Conservation (phyloP, 192 early-diverging fungal species). For the Coemansia sp. region DNA sequence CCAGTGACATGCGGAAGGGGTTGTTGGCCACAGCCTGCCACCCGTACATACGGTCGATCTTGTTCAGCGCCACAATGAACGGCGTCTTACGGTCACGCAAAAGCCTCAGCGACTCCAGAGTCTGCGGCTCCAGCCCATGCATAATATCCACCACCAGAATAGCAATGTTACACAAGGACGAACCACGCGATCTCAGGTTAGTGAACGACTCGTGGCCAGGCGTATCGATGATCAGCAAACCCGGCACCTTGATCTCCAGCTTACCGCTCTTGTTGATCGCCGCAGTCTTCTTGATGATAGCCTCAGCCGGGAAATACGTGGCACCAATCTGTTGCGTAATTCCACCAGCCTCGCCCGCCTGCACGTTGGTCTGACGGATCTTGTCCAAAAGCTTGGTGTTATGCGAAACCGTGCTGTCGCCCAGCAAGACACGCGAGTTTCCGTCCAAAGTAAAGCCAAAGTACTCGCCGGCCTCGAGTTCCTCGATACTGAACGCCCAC, state of each 20-base stretch:
- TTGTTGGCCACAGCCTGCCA: conserved; percentile 87
- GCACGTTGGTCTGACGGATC: conserved; percentile 99
- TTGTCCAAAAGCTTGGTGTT: conserved; percentile 98
- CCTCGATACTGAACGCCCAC: conserved; percentile 46
- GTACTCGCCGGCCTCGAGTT: conserved; percentile 44
- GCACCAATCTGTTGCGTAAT: conserved; percentile 99
- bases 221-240: conserved; percentile 95
- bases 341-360: conserved; percentile 99
- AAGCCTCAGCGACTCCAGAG: conserved; percentile 90
- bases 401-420: conserved; percentile 55
- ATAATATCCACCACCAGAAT: conserved; percentile 99
- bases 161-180: conserved; percentile 98
- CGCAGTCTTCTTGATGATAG: conserved; percentile 89
- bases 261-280: conserved; percentile 61
- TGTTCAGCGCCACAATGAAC: conserved; percentile 98
- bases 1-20: conserved; percentile 75
- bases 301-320: conserved; percentile 96
- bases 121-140: conserved; percentile 98
- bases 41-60: conserved; percentile 94
- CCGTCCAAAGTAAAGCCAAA: conserved; percentile 57
- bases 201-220: conserved; percentile 99
- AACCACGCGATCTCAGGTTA: conserved; percentile 92
- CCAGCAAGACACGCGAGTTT: conserved; percentile 55
- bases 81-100: conserved; percentile 93
- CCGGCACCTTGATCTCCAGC: conserved; percentile 82